These are phyloP conservation scores for Diaporthe australafricana DNA, from an alignment of 2,329 filamentous ascomycete species.

Conservation along the genomic window DNA sequence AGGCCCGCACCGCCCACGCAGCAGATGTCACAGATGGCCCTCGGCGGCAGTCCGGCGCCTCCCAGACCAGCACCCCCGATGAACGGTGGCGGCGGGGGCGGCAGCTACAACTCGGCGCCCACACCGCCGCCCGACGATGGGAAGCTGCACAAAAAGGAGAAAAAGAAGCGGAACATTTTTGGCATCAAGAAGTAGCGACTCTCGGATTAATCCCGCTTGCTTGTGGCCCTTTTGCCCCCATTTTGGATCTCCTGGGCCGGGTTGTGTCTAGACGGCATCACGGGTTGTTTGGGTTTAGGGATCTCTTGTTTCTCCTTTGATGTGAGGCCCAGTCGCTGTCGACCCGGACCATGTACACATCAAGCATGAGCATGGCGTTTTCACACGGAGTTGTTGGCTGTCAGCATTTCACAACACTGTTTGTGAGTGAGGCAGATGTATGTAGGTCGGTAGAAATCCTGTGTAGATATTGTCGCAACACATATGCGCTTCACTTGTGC, in stretches of 20 bases:
- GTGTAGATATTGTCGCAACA: not conserved
- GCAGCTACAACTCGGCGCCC: conserved; percentile 41
- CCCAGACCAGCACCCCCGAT: conserved; percentile 43
- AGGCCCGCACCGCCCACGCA: conserved; percentile 61
- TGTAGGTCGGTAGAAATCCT: conserved; percentile 9
- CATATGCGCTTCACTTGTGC: not conserved
- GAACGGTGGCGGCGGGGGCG: conserved; percentile 41
- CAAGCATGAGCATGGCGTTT: conserved; percentile 35
- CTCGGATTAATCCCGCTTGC: not conserved
- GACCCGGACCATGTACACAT: conserved; percentile 4
- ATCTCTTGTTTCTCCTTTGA: not conserved
- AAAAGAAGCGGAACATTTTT: conserved; percentile 71
- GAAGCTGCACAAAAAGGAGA: conserved; percentile 66
- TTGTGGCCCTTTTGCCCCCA: not conserved
- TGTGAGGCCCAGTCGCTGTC: not conserved
- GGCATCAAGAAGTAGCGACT: conserved; percentile 66
- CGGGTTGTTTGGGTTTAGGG: not conserved
- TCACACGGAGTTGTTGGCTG: not conserved
- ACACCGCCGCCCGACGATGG: conserved; percentile 40
- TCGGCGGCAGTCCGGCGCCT: conserved; percentile 47
- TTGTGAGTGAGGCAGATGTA: not conserved
- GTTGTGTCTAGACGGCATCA: conserved; percentile 1
- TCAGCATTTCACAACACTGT: not conserved
- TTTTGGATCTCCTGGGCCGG: not conserved
- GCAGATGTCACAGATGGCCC: conserved; percentile 66